Conservation (phyloP, 176 grass and related monocot species). For the Tuctoria greenei region DNA sequence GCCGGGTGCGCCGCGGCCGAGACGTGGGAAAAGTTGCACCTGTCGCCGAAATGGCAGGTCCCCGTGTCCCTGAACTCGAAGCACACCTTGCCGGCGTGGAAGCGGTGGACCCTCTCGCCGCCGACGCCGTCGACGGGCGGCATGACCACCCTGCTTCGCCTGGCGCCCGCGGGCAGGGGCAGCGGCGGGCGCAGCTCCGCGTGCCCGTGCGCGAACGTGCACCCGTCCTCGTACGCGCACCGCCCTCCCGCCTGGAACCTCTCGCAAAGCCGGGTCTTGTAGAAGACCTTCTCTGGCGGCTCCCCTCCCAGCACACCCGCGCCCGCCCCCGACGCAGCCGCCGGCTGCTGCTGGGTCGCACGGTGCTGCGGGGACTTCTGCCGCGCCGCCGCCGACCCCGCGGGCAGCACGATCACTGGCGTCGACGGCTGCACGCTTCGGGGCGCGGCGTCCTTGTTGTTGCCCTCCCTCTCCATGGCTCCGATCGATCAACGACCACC, state of each 20-base stretch:
- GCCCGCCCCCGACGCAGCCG: no score
- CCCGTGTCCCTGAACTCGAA: conserved; percentile 40
- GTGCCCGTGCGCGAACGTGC: conserved; percentile 59
- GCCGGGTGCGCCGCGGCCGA: not conserved
- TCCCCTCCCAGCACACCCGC: no score
- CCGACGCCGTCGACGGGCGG: not conserved
- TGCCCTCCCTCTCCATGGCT: conserved; percentile 18
- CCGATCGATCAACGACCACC: not conserved
- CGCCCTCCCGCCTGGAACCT: conserved; percentile 29
- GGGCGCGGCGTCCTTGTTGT: not conserved
- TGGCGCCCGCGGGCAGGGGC: not conserved
- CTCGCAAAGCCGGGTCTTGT: conserved; percentile 58
- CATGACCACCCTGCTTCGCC: not conserved
- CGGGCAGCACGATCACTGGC: conserved; percentile 44
- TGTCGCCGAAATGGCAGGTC: conserved; percentile 36
- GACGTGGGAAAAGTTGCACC: conserved; percentile 42
- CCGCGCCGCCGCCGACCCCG: not conserved
- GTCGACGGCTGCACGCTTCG: not conserved
- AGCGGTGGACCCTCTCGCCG: not conserved
- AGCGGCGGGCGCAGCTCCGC: conserved; percentile 48
- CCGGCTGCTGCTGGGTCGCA: not conserved
- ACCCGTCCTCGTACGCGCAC: conserved; percentile 41
- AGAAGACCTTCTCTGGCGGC: conserved; percentile 39
- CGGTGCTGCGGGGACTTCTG: not conserved
- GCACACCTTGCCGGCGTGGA: conserved; percentile 28